Evolutionary conservation across 179 eudicot genomes (phyloP).

Genomic region (Drosera spatulata): DNA sequence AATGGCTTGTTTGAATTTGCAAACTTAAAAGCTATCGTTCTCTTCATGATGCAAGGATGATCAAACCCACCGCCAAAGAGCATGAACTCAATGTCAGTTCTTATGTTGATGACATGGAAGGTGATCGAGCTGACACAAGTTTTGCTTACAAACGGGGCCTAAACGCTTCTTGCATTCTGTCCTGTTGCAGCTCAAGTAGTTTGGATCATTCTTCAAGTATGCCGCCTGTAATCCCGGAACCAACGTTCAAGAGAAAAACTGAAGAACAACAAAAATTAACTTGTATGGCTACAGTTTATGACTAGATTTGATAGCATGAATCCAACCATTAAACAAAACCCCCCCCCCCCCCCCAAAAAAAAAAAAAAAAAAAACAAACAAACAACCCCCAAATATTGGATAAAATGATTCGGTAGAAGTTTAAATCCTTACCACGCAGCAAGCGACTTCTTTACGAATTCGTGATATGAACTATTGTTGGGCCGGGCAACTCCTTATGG

Average conservation of each 20-base stretch:
- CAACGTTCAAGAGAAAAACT: background rate
- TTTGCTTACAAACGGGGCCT: conserved; percentile 25
- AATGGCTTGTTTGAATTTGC: conserved; percentile 57
- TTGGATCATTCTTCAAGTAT: conserved; percentile 54
- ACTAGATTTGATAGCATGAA: no score
- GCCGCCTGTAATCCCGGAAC: conserved; percentile 35
- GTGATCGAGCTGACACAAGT: conserved; percentile 42
- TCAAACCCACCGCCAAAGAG: conserved; percentile 52
- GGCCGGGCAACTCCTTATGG: no score
- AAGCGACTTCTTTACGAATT: no score
- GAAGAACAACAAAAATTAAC: background rate
- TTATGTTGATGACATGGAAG: no score
- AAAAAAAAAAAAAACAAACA: no score
- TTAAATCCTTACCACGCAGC: no score
- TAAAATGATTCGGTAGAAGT: no score
- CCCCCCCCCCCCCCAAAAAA: no score
- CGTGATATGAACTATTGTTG: no score
- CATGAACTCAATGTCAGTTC: conserved; percentile 33
- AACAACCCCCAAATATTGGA: no score
- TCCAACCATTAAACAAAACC: no score
- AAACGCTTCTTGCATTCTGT: conserved; percentile 26
- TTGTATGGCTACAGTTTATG: background rate
- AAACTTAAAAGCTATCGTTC: conserved; percentile 34
- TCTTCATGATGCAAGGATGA: conserved; percentile 53
- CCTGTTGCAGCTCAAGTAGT: conserved; percentile 48